Evolutionary conservation across 2,329 filamentous ascomycete species (phyloP).

Genomic region (Ceratocystiopsis minuta): DNA sequence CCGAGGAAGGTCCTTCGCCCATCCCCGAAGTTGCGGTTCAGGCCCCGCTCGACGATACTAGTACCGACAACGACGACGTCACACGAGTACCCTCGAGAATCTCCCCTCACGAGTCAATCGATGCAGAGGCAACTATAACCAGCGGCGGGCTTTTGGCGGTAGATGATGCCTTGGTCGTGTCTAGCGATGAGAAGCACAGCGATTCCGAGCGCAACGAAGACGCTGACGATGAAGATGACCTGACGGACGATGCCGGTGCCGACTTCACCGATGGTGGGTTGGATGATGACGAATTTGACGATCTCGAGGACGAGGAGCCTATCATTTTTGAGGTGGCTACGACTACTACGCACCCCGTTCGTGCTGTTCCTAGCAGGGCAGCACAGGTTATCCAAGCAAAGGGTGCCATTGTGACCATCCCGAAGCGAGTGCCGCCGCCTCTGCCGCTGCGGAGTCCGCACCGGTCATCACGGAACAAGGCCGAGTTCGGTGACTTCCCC

Average conservation of each 20-base stretch:
- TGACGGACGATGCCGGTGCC: constrained; percentile 20
- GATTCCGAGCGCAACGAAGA: constrained; percentile 14
- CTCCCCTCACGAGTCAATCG: too few relatives aligned
- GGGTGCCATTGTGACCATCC: constrained; percentile 68
- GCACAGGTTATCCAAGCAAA: constrained; percentile 53
- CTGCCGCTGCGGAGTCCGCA: constrained; percentile 63
- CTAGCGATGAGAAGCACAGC: background rate
- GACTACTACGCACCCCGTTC: constrained; percentile 35
- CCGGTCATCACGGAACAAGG: constrained; percentile 33
- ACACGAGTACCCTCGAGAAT: too few relatives aligned
- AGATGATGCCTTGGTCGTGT: too few relatives aligned
- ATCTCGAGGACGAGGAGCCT: constrained; percentile 38
- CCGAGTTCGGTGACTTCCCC: constrained; percentile 43
- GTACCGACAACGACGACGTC: too few relatives aligned
- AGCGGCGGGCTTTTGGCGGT: too few relatives aligned
- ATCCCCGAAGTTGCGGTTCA: background rate
- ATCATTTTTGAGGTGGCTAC: constrained; percentile 50
- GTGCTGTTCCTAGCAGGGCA: constrained; percentile 43
- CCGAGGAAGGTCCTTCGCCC: background rate
- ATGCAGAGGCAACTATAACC: too few relatives aligned
- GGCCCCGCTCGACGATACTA: too few relatives aligned
- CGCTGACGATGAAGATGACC: constrained; percentile 26
- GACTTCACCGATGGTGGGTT: constrained; percentile 11
- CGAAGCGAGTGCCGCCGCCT: constrained; percentile 60
- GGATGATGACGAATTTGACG: constrained; percentile 17